A percentile compares a stretch with the other conserved stretches of the same genome.
phyloP scores from a whole-genome alignment of 2,329 filamentous ascomycete genomes.

The Fusarium goolgardi region DNA sequence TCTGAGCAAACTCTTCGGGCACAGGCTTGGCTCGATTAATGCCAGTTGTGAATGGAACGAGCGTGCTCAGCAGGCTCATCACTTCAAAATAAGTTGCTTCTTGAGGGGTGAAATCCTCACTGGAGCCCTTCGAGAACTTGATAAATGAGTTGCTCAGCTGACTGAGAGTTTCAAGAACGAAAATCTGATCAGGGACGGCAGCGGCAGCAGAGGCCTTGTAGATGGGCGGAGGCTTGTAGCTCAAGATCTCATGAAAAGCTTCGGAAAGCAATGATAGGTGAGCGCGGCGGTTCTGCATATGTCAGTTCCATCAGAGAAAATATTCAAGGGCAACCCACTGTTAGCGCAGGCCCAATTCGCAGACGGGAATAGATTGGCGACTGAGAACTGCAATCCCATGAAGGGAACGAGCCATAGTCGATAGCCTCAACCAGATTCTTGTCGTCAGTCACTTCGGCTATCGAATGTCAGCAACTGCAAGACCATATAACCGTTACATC shows the following conservation, averaged over 20 bases:
- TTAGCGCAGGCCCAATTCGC: slow-evolving; percentile 63
- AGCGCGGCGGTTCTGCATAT: slow-evolving; percentile 58
- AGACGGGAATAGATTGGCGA: slow-evolving; percentile 58
- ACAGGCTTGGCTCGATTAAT: slow-evolving; percentile 43
- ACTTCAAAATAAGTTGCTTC: slow-evolving; percentile 60
- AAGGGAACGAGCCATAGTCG: slow-evolving; percentile 65
- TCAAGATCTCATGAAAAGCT: slow-evolving; percentile 62
- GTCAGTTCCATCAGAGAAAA: slow-evolving; percentile 21
- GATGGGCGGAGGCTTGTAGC: slow-evolving; percentile 60
- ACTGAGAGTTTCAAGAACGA: slow-evolving; percentile 56
- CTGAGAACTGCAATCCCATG: slow-evolving; percentile 55
- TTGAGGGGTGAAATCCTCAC: slow-evolving; percentile 53
- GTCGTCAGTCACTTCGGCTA: slow-evolving; percentile 58
- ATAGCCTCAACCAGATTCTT: slow-evolving; percentile 57
- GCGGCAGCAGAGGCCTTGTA: slow-evolving; percentile 60
- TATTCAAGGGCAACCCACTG: slow-evolving; percentile 53
- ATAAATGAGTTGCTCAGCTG: slow-evolving; percentile 58
- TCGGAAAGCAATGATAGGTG: slow-evolving; percentile 64
- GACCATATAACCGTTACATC: fast-evolving
- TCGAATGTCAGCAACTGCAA: slow-evolving; percentile 22
- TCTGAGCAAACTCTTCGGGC: slow-evolving; percentile 43
- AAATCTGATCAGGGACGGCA: slow-evolving; percentile 57
- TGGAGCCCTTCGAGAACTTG: slow-evolving; percentile 52
- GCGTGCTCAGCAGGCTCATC: slow-evolving; percentile 55
- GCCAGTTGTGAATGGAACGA: slow-evolving; percentile 48